These are phyloP conservation scores for Echinochloa phyllopogon DNA, from an alignment of 176 grass and related monocot genomes.

Conservation along the genomic window DNA sequence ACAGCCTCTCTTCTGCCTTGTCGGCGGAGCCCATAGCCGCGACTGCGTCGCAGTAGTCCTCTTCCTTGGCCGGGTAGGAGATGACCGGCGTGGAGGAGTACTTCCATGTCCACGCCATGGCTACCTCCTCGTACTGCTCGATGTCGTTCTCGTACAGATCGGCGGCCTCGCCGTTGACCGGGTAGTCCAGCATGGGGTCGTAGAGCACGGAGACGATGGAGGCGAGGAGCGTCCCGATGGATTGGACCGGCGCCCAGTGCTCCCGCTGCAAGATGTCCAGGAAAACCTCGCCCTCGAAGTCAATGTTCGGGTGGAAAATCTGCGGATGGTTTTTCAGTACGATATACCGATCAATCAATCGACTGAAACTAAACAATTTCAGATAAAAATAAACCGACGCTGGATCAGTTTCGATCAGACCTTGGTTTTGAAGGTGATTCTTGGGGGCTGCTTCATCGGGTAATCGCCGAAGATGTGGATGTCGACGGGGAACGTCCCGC, in stretches of 20 bases:
- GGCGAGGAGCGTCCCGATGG: neutral
- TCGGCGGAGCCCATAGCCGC: neutral
- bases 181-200: constrained; percentile 40
- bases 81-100: constrained; percentile 30
- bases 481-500: constrained; percentile 46
- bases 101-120: neutral
- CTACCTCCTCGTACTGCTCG: constrained; percentile 10
- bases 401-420: neutral
- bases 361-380: neutral
- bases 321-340: neutral
- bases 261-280: constrained; percentile 5
- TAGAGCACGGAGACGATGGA: constrained; percentile 33
- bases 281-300: neutral
- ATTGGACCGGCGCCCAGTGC: neutral
- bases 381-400: no score
- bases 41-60: neutral
- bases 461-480: neutral
- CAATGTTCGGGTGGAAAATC: constrained; percentile 38
- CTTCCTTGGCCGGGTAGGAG: neutral
- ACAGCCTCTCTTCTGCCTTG: neutral
- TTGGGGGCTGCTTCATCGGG: neutral
- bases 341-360: neutral
- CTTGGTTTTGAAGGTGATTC: constrained; percentile 50
- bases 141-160: neutral
- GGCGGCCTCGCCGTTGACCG: neutral